Evolutionary conservation across 129 eudicot species (phyloP).

Genomic region (Cynara cardunculus): DNA sequence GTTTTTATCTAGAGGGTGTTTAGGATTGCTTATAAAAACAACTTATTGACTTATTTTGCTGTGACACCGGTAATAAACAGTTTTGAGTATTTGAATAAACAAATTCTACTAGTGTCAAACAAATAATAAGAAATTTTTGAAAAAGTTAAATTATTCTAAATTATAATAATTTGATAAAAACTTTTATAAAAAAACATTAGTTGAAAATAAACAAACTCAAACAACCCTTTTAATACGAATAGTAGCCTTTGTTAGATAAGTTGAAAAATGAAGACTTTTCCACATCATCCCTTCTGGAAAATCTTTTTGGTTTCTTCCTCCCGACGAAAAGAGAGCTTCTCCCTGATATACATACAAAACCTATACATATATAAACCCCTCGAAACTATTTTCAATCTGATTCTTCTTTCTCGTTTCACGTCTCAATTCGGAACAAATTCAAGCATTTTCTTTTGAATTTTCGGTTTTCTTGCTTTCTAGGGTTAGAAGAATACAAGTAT

Average conservation of each 20-base stretch:
- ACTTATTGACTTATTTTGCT: too few relatives aligned
- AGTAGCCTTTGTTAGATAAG: neutral
- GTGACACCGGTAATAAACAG: too few relatives aligned
- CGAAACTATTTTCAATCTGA: neutral
- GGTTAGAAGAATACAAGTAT: neutral
- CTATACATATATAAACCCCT: constrained; percentile 22
- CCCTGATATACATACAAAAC: constrained; percentile 10
- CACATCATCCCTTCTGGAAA: constrained; percentile 3
- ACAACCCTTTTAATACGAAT: too few relatives aligned
- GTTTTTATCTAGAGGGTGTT: too few relatives aligned
- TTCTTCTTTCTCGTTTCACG: constrained; percentile 5
- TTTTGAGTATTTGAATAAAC: too few relatives aligned
- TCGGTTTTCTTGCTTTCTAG: neutral
- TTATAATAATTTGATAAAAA: too few relatives aligned
- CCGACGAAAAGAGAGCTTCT: constrained; percentile 11
- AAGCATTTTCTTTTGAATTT: neutral
- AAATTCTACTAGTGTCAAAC: too few relatives aligned
- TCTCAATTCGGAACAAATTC: neutral
- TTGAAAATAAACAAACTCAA: too few relatives aligned
- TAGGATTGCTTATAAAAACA: too few relatives aligned
- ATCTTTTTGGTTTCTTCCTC: constrained; percentile 20
- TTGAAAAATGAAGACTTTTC: neutral
- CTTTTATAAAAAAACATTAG: too few relatives aligned
- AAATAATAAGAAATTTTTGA: too few relatives aligned
- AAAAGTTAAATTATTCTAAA: too few relatives aligned